Conservation (phyloP, 2,329 filamentous ascomycete genomes). For the Penicillium hordei region DNA sequence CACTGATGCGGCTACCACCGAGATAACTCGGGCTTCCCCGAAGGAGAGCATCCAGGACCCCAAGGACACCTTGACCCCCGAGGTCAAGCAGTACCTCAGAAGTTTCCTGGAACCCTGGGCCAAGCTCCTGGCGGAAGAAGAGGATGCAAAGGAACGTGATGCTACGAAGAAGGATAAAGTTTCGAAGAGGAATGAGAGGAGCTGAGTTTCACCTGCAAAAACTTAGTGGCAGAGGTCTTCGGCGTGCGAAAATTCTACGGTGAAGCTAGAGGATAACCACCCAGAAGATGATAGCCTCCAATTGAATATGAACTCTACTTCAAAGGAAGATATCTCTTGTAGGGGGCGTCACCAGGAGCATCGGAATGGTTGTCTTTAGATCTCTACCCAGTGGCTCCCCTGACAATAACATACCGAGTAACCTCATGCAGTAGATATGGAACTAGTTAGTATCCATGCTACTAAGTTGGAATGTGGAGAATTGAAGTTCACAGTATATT, state of each 20-base stretch:
- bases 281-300: neutral
- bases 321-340: neutral
- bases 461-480: neutral
- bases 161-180: neutral
- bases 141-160: too few relatives aligned
- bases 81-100: too few relatives aligned
- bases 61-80: too few relatives aligned
- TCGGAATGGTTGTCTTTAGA: neutral
- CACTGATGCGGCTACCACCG: too few relatives aligned
- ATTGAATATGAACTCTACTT: neutral
- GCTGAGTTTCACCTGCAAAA: neutral
- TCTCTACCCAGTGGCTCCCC: neutral
- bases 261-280: neutral
- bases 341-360: neutral
- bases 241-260: too few relatives aligned
- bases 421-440: neutral
- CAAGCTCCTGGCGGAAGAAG: too few relatives aligned
- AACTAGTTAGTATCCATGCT: neutral
- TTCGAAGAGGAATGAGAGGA: neutral
- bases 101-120: accelerated
- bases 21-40: neutral
- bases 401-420: neutral
- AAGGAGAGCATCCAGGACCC: neutral
- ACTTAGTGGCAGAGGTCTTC: neutral
- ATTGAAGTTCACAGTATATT: neutral